Evolutionary conservation across 2,329 filamentous ascomycete genomes (phyloP).

Genomic region (Intubia oerlemansii): DNA sequence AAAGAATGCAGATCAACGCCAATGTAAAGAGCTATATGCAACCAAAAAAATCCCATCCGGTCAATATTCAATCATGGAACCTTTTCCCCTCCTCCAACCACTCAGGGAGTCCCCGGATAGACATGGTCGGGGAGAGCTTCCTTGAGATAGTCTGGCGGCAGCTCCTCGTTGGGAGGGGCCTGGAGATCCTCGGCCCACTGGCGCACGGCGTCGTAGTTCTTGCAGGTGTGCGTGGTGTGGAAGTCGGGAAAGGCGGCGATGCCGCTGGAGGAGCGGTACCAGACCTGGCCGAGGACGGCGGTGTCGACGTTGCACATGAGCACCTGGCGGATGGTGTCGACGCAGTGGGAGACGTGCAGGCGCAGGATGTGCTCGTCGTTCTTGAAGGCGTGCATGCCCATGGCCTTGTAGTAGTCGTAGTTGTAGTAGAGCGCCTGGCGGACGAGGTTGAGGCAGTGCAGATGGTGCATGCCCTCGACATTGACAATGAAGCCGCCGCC

Average conservation of each 20-base stretch:
- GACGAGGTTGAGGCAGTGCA: conserved; percentile 38
- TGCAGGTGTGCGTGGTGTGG: conserved; percentile 35
- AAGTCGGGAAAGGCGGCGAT: conserved; percentile 34
- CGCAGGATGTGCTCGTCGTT: conserved; percentile 32
- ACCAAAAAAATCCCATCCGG: no score
- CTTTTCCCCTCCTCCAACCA: no score
- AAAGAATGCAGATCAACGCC: no score
- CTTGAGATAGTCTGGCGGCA: conserved; percentile 3
- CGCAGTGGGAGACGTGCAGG: conserved; percentile 37
- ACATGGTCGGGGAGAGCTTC: no score
- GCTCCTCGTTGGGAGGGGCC: conserved; percentile 8
- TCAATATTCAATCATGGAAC: no score
- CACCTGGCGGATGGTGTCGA: conserved; percentile 39
- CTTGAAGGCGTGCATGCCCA: conserved; percentile 28
- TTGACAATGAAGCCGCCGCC: conserved; percentile 38
- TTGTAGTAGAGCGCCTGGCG: conserved; percentile 38
- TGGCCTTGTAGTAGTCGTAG: conserved; percentile 30
- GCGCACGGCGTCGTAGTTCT: conserved; percentile 12
- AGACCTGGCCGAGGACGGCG: conserved; percentile 38
- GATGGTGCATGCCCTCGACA: conserved; percentile 31
- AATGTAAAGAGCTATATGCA: no score
- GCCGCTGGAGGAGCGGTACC: conserved; percentile 22
- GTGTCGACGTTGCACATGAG: conserved; percentile 42
- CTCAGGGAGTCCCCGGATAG: no score
- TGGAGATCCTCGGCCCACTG: conserved; percentile 32